Evolutionary conservation across 495 filamentous ascomycete genomes (phyloP), one percentile per base, ranked within the genome.

Genomic region (Neurospora terricola): DNA sequence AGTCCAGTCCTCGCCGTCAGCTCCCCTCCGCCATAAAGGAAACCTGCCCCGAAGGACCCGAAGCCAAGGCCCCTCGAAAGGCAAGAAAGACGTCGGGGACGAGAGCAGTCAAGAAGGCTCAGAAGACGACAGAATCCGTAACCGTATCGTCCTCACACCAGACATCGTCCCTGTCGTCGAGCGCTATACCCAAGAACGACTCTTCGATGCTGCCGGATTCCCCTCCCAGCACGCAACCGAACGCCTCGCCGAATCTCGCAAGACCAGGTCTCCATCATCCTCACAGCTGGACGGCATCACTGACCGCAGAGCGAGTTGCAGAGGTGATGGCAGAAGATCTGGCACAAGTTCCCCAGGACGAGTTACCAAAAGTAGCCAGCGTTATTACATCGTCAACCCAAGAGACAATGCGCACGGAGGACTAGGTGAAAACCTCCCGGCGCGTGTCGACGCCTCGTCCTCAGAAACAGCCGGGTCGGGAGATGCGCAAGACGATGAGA

Each of bases 161-260:
- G 36, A 72, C 45, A 77, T 79, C 75, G 43, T 43, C 42, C 70
- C 70, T 11, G 70, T 77, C 38, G 11, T 69, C 36, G 76, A 73
- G 27, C 30, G 14, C 37, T 45, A 74, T 23, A 48, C 23, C 40
- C 76, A 77, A 59, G 38, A 75, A 40, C 72, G 70, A n/a, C 70
- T 77, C 54, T 80, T 79, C 54, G 43, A 45, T 27, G 21, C 66
- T 9, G 73, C 72, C 37, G 69, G 76, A 43, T 81, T 84, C 80
- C 83, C 83, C 69, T 74, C 77, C 62, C 76, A 72, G 27, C 38
- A 72, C 37, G 74, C 78, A 72, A 78, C 80, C 40, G 83, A 85
- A 71, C 69, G 75, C 36, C 70, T 84, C 70, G 83, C 77, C 68
- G 83, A 85, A 76, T 73, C 30, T 68, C 73, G 75, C 73, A 74